Evolutionary conservation across 1,139 yeast species (phyloP).

Genomic region (Candida smagusa): DNA sequence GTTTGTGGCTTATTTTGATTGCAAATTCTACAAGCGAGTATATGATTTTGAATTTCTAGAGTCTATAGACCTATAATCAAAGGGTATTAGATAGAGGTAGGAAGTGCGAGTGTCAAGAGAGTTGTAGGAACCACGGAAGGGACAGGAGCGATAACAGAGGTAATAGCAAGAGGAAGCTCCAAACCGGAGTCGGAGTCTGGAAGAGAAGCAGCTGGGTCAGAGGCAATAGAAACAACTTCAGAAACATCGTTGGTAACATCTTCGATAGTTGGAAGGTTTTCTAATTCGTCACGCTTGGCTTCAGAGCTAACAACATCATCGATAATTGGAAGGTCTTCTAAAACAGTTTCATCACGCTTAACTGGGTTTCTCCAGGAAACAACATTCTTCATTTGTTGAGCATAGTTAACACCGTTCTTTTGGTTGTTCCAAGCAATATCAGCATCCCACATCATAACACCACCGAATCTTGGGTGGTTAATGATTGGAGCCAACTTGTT

Average conservation of each 20-base stretch:
- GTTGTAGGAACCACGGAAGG: neutral
- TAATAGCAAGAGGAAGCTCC: neutral
- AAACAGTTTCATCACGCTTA: neutral
- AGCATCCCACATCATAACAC: slow-evolving; percentile 3
- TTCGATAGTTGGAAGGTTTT: too few relatives aligned
- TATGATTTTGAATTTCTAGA: too few relatives aligned
- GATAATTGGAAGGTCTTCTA: neutral
- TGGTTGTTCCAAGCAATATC: slow-evolving; percentile 6
- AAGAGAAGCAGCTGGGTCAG: neutral
- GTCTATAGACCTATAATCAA: too few relatives aligned
- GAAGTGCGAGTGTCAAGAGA: too few relatives aligned
- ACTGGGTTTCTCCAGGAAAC: neutral
- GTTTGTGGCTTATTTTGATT: too few relatives aligned
- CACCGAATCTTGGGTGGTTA: slow-evolving; percentile 14
- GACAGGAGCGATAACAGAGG: neutral
- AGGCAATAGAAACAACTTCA: neutral
- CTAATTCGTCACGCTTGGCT: neutral
- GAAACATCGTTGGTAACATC: neutral
- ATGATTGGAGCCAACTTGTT: slow-evolving; percentile 2
- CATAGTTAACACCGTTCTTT: slow-evolving; percentile 10
- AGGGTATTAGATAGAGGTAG: too few relatives aligned
- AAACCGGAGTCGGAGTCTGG: neutral
- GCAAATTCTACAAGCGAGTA: too few relatives aligned
- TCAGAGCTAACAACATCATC: neutral
- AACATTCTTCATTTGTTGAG: slow-evolving; percentile 10